phyloP scores from a whole-genome alignment of 306 rosid genomes.

The Alnus glutinosa region DNA sequence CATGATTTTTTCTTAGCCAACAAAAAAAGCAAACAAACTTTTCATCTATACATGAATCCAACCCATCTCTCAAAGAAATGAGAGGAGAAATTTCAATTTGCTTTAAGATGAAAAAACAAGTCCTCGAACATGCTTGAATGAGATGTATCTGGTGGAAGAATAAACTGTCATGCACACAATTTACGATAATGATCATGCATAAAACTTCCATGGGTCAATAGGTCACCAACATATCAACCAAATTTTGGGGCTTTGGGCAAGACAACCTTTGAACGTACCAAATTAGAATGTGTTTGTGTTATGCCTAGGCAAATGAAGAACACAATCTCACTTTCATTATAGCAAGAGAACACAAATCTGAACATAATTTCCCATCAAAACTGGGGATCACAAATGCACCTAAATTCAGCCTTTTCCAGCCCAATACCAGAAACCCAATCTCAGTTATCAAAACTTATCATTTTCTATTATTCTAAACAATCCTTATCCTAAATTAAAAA shows the following conservation, averaged over 20 bases:
- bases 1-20: neutral
- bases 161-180: neutral
- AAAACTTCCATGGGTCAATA: neutral
- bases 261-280: neutral
- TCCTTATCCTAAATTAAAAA: neutral
- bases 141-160: neutral
- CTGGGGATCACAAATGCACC: neutral
- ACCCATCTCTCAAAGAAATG: neutral
- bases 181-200: neutral
- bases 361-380: neutral
- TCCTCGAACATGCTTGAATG: neutral
- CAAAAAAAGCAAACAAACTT: neutral
- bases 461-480: neutral
- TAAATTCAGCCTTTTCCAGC: neutral
- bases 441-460: neutral
- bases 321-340: neutral
- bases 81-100: neutral
- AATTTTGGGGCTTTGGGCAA: neutral
- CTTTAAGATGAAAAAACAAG: no score
- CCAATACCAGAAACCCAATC: neutral
- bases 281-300: neutral
- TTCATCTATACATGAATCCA: neutral
- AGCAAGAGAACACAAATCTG: neutral
- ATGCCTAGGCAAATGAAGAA: neutral
- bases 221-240: neutral